These are phyloP conservation scores for Lactifluus hygrophoroides DNA, from an alignment of 768 basidiomycete species.

Conservation along the genomic window DNA sequence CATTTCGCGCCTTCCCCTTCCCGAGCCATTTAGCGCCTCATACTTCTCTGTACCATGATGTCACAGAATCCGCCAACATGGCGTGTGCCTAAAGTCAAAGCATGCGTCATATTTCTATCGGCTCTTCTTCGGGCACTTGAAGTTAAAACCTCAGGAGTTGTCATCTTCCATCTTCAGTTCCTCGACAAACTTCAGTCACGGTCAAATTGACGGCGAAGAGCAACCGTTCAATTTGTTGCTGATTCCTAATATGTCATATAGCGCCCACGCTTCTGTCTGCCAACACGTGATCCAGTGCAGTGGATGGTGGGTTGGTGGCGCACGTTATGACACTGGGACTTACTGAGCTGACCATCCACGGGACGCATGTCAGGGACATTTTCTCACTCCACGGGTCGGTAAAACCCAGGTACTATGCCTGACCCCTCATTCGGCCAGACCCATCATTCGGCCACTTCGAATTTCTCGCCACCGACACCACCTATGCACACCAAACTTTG, in stretches of 20 bases:
- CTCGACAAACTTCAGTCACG: neutral
- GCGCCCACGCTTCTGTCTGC: neutral
- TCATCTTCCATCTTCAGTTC: neutral
- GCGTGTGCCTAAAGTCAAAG: constrained; percentile 8
- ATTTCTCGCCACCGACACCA: too few species aligned
- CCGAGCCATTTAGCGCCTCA: neutral
- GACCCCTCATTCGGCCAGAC: too few species aligned
- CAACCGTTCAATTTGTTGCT: neutral
- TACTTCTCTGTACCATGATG: neutral
- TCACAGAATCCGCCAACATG: neutral
- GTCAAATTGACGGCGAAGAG: too few species aligned
- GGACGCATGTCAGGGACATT: neutral
- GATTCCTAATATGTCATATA: neutral
- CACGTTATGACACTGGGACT: neutral
- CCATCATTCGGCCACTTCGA: too few species aligned
- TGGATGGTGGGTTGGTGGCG: too few species aligned
- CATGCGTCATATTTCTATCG: neutral
- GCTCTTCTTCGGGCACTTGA: neutral
- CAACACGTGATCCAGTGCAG: neutral
- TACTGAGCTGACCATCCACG: neutral
- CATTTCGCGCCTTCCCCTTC: neutral
- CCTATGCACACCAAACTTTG: too few species aligned
- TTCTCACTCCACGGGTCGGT: constrained; percentile 6
- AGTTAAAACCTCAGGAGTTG: neutral
- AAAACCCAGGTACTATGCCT: neutral